Base-by-base conservation (phyloP, 2,329 filamentous ascomycete genomes). In the Aspergillus pseudonomiae region DNA sequence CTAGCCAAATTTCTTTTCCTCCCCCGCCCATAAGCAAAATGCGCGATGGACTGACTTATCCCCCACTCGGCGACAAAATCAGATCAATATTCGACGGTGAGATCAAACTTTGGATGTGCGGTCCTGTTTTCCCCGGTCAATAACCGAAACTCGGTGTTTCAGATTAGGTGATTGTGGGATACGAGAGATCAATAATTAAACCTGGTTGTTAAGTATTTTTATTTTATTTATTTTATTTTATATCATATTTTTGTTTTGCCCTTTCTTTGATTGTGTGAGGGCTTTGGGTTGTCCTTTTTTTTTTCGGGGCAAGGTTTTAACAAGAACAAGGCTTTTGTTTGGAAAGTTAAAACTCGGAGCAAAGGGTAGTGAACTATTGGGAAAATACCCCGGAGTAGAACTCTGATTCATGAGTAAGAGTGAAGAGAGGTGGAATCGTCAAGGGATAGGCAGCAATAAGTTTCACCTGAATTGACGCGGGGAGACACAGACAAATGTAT, bases 91-190 rank as follows among this genome's bases (percentile, higher is more conserved):
- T 26, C 26, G 46, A 30, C 24, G 45, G 45, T 50, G 26, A 26
- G 46, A 50, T 50, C 46, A 50, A 50, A 50, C 24, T 50, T 50
- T 50, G 26, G 46, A 26, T 50, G 32, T 54, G 28, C 30, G 28
- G 32, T 54, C 32, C 28, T 54, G 30, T 24, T 53, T 32, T 36
- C 50, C 50, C 50, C 32, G 50, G 50, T 36, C 50, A 54, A 54
- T 54, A 54, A 36, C 50, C 50, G 50, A 54, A 32, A 30, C 30
- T 54, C 50, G 50, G 50, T 54, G 50, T 54, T 54, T 54, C 50
- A 54, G 16, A 24, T 54, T 34, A 54, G 50, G 28, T 54, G 16
- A 14, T 21, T 36, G 28, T 34, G 32, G 28, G 50, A 34, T 54
- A 34, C 19, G 28, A 34, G 28, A 32, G 28, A 24, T 54, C 32